These are phyloP conservation scores for Xylaria sp. DNA, from an alignment of 2,329 filamentous ascomycete species.

Conservation along the genomic window DNA sequence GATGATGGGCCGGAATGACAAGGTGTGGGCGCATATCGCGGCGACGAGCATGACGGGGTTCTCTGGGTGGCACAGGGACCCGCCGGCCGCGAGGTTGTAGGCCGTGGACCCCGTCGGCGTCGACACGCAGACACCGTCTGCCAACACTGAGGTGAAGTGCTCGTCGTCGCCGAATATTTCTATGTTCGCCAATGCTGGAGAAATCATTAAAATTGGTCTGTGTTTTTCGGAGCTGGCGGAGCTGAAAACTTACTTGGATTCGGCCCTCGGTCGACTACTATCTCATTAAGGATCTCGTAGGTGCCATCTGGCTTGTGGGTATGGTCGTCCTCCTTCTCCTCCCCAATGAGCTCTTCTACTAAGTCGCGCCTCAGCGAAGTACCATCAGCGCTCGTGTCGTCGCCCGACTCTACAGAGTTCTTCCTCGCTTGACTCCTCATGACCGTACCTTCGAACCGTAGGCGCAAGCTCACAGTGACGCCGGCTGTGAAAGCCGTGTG, in stretches of 20 bases:
- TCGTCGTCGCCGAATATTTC: constrained; percentile 95
- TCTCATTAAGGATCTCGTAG: constrained; percentile 91
- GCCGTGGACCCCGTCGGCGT: constrained; percentile 95
- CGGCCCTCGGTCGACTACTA: constrained; percentile 93
- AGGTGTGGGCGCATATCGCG: constrained; percentile 91
- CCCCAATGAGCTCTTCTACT: constrained; percentile 87
- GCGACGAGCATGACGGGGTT: constrained; percentile 96
- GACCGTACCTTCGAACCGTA: constrained; percentile 91
- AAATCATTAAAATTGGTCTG: constrained; percentile 10
- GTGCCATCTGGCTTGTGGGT: constrained; percentile 86
- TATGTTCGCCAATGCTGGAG: constrained; percentile 81
- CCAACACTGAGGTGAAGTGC: constrained; percentile 91
- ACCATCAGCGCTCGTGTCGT: constrained; percentile 42
- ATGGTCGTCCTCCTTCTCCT: constrained; percentile 80
- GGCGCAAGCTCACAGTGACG: constrained; percentile 82
- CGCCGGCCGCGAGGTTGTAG: constrained; percentile 95
- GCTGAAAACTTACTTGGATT: constrained; percentile 76
- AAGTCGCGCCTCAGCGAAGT: constrained; percentile 65
- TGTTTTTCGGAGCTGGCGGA: not conserved
- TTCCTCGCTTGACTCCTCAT: constrained; percentile 75
- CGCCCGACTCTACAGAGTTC: constrained; percentile 32
- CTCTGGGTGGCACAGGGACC: constrained; percentile 91
- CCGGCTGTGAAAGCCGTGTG: constrained; percentile 77
- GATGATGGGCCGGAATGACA: constrained; percentile 96
- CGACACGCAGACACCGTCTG: constrained; percentile 91